Base-by-base conservation (phyloP, 2,329 filamentous ascomycete genomes). In the Nemania serpens region DNA sequence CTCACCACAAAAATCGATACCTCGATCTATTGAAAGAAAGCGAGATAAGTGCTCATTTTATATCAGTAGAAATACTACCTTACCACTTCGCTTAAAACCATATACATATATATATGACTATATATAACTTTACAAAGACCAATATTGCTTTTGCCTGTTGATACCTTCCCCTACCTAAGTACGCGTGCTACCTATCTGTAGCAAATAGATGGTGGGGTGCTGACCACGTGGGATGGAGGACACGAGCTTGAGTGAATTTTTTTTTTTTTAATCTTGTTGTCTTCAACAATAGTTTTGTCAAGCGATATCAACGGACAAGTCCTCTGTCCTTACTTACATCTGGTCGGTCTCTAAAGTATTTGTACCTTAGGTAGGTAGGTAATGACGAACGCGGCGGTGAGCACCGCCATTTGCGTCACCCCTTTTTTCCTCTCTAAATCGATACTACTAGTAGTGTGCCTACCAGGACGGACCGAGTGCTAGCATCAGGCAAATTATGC, bases 161-260 rank as follows among this genome's bases (percentile, higher is more conserved):
- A 37, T 43, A 36, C 25, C 42, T 55, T n/a, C 36, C 36, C 15
- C 15, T 12, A 39, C 11, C 15, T 39, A n/a, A 3, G 7, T 39
- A 41, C 20, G 5, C 25, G 7, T 29, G 25, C 7, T 22, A 42
- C 58, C 12, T 50, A 46, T 43, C 42, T 43, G 13, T 59, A 67
- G 66, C 66, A 69, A 69, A 69, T 68, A 68, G 66, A 66, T 63
- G 58, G 50, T 57, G 66, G 55, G 50, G 52, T 60, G 50, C 5
- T 53, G 64, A 61, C 67, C 68, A 68, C 68, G 68, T 69, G 67
- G 65, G 67, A 63, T 55, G 34, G 5, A 55, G 47, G 61, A 46
- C 52, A 51, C 58, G 49, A 63, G 57, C 36, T 53, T 52, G 52
- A 55, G 47, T 50, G 22, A 57, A 57, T 61, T 61, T 3, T 49